Evolutionary conservation across 2,329 filamentous ascomycete genomes (phyloP).

Genomic region (Trichoderma atroviride): DNA sequence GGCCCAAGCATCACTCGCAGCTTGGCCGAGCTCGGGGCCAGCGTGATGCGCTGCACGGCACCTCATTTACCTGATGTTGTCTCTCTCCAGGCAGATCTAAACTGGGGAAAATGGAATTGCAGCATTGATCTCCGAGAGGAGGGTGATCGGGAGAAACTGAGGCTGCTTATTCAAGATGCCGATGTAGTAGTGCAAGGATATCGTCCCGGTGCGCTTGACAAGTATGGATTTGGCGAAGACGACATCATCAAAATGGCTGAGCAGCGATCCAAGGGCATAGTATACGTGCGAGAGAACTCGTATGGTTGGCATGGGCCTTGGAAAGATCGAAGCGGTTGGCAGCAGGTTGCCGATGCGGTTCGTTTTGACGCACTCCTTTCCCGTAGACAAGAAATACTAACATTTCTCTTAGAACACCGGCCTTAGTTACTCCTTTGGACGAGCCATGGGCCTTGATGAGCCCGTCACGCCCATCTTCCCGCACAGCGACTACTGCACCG

Average conservation of each 20-base stretch:
- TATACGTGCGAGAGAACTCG: conserved; percentile 55
- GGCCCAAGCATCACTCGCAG: conserved; percentile 3
- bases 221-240: conserved; percentile 16
- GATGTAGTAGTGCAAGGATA: conserved; percentile 66
- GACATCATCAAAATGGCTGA: conserved; percentile 7
- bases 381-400: not conserved
- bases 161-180: conserved; percentile 48
- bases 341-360: conserved; percentile 54
- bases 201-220: conserved; percentile 39
- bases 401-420: conserved; percentile 34
- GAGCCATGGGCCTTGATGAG: conserved; percentile 43
- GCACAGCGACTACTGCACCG: conserved; percentile 36
- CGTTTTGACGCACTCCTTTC: conserved; percentile 19
- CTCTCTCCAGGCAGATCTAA: conserved; percentile 49
- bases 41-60: conserved; percentile 67
- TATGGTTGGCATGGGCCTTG: conserved; percentile 56
- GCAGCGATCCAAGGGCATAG: conserved; percentile 27
- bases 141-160: conserved; percentile 44
- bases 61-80: conserved; percentile 7
- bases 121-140: conserved; percentile 51
- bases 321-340: conserved; percentile 52
- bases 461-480: conserved; percentile 38
- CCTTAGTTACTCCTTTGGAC: conserved; percentile 49
- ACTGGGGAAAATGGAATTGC: conserved; percentile 62
- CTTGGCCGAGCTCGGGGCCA: conserved; percentile 54